Evolutionary conservation across 345 rosid genomes (phyloP).

Genomic region (Salix viminalis): DNA sequence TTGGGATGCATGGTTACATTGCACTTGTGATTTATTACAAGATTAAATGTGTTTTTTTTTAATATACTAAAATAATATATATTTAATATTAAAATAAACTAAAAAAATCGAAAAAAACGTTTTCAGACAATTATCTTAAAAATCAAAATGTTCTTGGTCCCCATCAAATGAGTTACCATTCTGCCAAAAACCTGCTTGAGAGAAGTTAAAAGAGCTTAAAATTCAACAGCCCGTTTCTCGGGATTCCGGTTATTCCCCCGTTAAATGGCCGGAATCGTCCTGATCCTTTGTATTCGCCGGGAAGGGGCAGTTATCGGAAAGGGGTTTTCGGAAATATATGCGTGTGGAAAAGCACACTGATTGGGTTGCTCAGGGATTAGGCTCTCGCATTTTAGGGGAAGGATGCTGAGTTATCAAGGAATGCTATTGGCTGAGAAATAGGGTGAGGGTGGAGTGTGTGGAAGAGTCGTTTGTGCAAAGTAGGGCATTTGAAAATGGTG

Average conservation of each 20-base stretch:
- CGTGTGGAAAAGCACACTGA: conserved; percentile 48
- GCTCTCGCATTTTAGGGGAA: conserved; percentile 64
- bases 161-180: conserved; percentile 40
- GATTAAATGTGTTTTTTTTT: too few species aligned
- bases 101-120: too few species aligned
- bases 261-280: conserved; percentile 22
- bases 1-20: too few species aligned
- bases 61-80: too few species aligned
- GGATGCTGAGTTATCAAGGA: conserved; percentile 59
- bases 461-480: conserved; percentile 59
- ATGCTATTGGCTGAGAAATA: conserved; percentile 55
- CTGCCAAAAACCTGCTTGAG: neutral
- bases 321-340: conserved; percentile 34
- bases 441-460: conserved; percentile 49
- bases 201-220: conserved; percentile 54
- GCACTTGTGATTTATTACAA: too few species aligned
- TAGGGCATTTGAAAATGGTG: conserved; percentile 85
- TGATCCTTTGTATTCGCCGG: conserved; percentile 17
- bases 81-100: too few species aligned
- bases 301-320: conserved; percentile 26
- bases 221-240: conserved; percentile 52
- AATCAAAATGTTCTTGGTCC: conserved; percentile 46
- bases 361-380: conserved; percentile 57
- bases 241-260: conserved; percentile 37
- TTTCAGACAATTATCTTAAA: too few species aligned